These are phyloP conservation scores for Mucor sp. DNA, from an alignment of 371 early-diverging fungal genomes.

Conservation along the genomic window DNA sequence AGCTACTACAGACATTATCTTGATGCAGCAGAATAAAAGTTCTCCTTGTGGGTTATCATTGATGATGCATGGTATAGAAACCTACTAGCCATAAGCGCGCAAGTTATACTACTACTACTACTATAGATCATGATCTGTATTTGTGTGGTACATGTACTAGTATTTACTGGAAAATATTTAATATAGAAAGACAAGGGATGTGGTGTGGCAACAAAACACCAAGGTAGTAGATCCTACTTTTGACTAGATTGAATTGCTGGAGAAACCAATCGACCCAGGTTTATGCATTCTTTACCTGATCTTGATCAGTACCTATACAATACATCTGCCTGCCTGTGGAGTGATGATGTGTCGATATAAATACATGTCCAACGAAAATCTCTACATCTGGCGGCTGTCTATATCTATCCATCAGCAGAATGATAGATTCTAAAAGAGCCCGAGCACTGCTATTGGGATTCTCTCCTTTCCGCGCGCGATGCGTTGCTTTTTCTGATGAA, in stretches of 20 bases:
- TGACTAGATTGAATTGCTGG: background rate
- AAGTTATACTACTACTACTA: background rate
- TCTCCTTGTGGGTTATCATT: background rate
- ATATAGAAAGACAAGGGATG: background rate
- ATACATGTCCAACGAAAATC: background rate
- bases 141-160: background rate
- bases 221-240: background rate
- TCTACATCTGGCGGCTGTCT: background rate
- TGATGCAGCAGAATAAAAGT: background rate
- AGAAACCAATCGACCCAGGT: background rate
- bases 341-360: background rate
- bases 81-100: background rate
- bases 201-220: background rate
- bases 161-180: background rate
- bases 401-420: background rate
- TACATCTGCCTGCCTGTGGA: background rate
- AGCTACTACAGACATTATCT: background rate
- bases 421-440: background rate
- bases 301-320: background rate
- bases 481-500: background rate
- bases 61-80: background rate
- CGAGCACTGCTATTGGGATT: background rate
- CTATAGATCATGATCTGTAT: background rate
- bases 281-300: background rate
- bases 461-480: background rate